phyloP scores from a whole-genome alignment of 768 basidiomycete species.

The Gelatoporia subvermispora region DNA sequence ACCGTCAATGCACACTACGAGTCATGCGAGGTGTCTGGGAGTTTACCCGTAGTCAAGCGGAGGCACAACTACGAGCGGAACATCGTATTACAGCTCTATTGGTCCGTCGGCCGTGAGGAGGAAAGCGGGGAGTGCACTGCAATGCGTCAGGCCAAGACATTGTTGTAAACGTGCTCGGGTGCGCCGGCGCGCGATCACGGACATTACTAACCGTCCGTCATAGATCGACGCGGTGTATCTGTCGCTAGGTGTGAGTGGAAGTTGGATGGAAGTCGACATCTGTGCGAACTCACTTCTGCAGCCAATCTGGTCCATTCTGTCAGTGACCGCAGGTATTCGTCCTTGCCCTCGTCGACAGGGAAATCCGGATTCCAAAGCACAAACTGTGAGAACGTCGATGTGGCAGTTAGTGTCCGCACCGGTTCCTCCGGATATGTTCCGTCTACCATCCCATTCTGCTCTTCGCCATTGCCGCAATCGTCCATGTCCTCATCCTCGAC shows the following conservation, averaged over 20 bases:
- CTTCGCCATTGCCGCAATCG: slow-evolving; percentile 24
- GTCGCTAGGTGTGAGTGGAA: not conserved
- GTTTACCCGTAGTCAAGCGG: no score
- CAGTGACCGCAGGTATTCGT: slow-evolving; percentile 67
- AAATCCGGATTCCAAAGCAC: slow-evolving; percentile 76
- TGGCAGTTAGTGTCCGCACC: slow-evolving; percentile 38
- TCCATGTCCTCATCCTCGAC: slow-evolving; percentile 25
- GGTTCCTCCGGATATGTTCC: slow-evolving; percentile 17
- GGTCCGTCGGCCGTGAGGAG: no score
- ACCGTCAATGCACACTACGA: no score
- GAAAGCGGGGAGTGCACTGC: no score
- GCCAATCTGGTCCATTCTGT: slow-evolving; percentile 69
- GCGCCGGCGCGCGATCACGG: no score
- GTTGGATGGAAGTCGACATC: not conserved
- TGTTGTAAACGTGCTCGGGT: no score
- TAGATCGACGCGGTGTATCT: slow-evolving; percentile 3
- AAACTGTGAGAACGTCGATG: slow-evolving; percentile 58
- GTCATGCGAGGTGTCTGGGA: no score
- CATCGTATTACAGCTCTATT: no score
- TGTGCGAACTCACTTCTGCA: slow-evolving; percentile 41
- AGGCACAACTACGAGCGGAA: no score
- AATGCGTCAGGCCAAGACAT: no score
- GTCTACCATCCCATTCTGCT: slow-evolving; percentile 12
- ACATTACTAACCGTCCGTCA: no score
- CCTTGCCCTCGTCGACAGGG: slow-evolving; percentile 60